Conservation (phyloP, 768 basidiomycete species). For the Pisolithus orientalis region DNA sequence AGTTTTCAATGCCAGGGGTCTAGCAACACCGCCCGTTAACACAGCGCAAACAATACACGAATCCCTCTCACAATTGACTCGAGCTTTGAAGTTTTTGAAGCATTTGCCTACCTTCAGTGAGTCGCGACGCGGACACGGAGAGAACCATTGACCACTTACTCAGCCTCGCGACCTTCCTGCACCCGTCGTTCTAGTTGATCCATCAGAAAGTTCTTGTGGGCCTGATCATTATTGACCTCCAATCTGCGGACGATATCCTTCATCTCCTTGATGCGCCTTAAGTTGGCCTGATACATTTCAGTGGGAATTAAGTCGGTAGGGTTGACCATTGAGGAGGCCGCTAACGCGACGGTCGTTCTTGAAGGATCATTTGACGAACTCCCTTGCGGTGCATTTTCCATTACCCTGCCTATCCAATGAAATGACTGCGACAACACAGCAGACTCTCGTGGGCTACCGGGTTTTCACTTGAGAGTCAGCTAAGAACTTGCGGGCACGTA, state of each 20-base stretch:
- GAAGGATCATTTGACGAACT: constrained; percentile 3
- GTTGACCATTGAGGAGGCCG: constrained; percentile 22
- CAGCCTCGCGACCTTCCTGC: constrained; percentile 40
- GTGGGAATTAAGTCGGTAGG: constrained; percentile 12
- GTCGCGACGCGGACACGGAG: neutral
- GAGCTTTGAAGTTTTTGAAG: constrained; percentile 14
- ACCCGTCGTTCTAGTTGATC: constrained; percentile 31
- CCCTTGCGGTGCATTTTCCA: constrained; percentile 10
- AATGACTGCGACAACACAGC: neutral
- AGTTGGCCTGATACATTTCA: constrained; percentile 20
- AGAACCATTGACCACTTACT: constrained; percentile 23
- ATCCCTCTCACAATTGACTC: constrained; percentile 8
- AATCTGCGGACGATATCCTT: constrained; percentile 24
- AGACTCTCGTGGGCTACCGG: neutral
- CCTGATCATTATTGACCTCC: constrained; percentile 37
- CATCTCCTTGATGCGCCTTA: constrained; percentile 19
- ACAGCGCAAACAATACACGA: neutral
- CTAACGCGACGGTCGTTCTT: constrained; percentile 9
- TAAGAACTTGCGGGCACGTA: neutral
- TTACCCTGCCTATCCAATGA: constrained; percentile 2
- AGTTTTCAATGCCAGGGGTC: constrained; percentile 11
- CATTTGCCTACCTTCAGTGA: constrained; percentile 13
- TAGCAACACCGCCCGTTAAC: constrained; percentile 3
- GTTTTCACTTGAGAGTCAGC: neutral
- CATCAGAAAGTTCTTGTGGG: constrained; percentile 29